These are phyloP conservation scores for Maudiozyma bulderi DNA, from an alignment of 805 yeast species.

Conservation along the genomic window DNA sequence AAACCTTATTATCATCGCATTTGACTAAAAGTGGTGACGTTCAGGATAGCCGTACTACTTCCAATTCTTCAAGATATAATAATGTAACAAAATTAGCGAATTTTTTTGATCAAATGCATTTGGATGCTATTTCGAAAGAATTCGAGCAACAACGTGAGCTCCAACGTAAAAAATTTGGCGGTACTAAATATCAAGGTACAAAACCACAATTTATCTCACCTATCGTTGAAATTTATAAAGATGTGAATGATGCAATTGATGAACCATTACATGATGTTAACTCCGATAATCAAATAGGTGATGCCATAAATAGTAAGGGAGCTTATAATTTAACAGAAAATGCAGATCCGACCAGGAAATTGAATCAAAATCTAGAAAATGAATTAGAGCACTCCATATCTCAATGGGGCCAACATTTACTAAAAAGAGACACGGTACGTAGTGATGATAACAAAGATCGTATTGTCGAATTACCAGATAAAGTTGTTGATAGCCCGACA, in stretches of 20 bases:
- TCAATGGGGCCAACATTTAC: conserved; percentile 23
- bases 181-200: conserved; percentile 52
- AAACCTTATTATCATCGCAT: background rate
- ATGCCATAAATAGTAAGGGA: background rate
- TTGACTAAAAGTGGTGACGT: background rate
- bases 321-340: conserved; percentile 1
- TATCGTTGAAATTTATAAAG: conserved; percentile 80
- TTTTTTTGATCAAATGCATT: conserved; percentile 64
- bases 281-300: background rate
- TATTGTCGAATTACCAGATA: background rate
- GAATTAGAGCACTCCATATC: conserved; percentile 26
- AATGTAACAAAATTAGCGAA: conserved; percentile 58
- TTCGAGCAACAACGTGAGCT: conserved; percentile 79
- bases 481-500: background rate
- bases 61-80: background rate
- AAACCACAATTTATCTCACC: conserved; percentile 74
- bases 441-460: background rate
- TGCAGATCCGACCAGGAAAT: conserved; percentile 1
- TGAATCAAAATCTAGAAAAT: conserved; percentile 20
- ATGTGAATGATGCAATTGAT: conserved; percentile 80
- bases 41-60: background rate
- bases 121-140: conserved; percentile 72
- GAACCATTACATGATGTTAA: conserved; percentile 33
- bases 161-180: conserved; percentile 56
- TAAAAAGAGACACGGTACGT: conserved; percentile 6